Evolutionary conservation across 257 asterid species (phyloP), one percentile per base, ranked within the genome.

Genomic region (Jaltomata sinuosa): DNA sequence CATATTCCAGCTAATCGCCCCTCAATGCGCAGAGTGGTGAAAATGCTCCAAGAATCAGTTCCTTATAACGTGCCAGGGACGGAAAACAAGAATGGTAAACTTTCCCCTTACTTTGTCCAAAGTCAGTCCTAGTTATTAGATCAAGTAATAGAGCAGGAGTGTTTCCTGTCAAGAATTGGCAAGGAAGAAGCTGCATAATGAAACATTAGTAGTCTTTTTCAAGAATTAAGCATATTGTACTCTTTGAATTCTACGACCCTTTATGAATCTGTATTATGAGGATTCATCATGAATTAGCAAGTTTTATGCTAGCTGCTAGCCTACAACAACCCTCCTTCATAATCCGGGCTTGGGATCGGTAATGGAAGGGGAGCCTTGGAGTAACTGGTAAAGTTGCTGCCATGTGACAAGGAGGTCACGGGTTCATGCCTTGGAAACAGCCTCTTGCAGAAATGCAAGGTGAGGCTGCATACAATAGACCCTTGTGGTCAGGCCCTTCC

Each of bases 11-110:
- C 77, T 6, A 92, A 91, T 82, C 95, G 98, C 1, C 98, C 97
- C 59, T 92, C 97, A 2, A 94, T 94, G 98, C 93, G 96, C 38
- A 84, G 90, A 64, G 94, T 94, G 22, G 97, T 92, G 27, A 86
- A 85, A 79, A 83, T 91, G 94, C 88, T 94, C 87, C 97, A 87
- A 81, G 97, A 91, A 36, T 85, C 74, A 82, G 45, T 9, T 76
- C 61, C 61, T 8, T 16, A 49, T 49, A 27, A 27, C 29, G 62
- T 47, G 84, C 86, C 90, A 80, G 52, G 19, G 49, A 57, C 40
- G 4, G 74, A 81, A 67, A 29, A 84, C 71, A 84, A 81, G 79
- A 84, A 83, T 40, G 87, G 79, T 85, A 84, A 85, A 67, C 34
- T 80, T 47, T 77, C 53, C 27, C 83, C 83, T 14, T 27, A 86